phyloP scores from a whole-genome alignment of 768 basidiomycete species.

The Collybia mongolica region DNA sequence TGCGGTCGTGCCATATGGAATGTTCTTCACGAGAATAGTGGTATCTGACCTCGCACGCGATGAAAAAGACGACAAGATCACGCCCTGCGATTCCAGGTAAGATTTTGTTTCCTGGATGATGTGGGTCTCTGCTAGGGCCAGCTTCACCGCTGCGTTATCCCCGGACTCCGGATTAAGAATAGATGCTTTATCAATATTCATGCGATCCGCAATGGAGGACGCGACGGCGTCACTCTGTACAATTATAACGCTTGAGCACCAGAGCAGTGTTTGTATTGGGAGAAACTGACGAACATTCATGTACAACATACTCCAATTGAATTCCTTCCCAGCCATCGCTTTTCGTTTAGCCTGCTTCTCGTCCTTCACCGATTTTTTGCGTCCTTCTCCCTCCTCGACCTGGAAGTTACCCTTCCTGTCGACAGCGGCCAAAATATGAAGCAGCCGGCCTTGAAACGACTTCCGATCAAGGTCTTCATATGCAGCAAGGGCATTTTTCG shows the following conservation, averaged over 20 bases:
- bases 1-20: conserved; percentile 83
- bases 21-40: conserved; percentile 91
- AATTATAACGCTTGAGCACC: conserved; percentile 9
- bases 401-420: conserved; percentile 54
- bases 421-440: conserved; percentile 88
- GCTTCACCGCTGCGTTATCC: conserved; percentile 84
- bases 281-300: conserved; percentile 81
- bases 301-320: conserved; percentile 93
- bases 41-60: conserved; percentile 67
- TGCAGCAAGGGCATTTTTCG: conserved; percentile 55
- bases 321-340: conserved; percentile 68
- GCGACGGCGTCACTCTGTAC: conserved; percentile 88
- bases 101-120: conserved; percentile 93
- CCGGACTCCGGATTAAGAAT: conserved; percentile 81
- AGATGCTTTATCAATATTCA: conserved; percentile 84
- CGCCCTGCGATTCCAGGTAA: conserved; percentile 80
- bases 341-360: conserved; percentile 65
- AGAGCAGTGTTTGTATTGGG: conserved; percentile 14
- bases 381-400: conserved; percentile 39
- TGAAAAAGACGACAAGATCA: conserved; percentile 59
- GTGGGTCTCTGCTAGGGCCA: conserved; percentile 95
- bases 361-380: conserved; percentile 55
- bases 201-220: conserved; percentile 84
- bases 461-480: conserved; percentile 77
- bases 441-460: conserved; percentile 86